Evolutionary conservation across 306 rosid species (phyloP).

Genomic region (Carpinus fangiana): DNA sequence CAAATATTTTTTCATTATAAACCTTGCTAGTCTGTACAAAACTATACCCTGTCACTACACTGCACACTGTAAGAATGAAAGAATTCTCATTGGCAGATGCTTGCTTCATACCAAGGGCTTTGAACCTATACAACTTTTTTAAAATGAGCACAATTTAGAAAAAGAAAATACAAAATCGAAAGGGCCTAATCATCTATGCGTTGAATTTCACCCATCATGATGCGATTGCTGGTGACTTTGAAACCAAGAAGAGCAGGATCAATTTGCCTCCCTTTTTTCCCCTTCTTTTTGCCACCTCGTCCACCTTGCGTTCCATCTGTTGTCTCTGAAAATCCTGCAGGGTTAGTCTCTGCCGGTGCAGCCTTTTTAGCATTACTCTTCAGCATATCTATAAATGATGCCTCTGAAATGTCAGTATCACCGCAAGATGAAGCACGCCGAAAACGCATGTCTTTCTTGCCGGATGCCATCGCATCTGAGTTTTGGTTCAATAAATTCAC

Average conservation of each 20-base stretch:
- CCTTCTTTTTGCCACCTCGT: slow-evolving; percentile 58
- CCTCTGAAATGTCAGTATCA: slow-evolving; percentile 46
- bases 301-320: slow-evolving; percentile 44
- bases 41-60: slow-evolving; percentile 8
- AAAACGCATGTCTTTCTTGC: slow-evolving; percentile 43
- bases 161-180: background rate
- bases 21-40: slow-evolving; percentile 22
- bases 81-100: slow-evolving; percentile 22
- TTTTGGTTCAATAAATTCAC: slow-evolving; percentile 32
- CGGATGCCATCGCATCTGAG: slow-evolving; percentile 26
- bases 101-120: slow-evolving; percentile 18
- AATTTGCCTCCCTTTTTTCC: slow-evolving; percentile 60
- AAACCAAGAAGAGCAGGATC: slow-evolving; percentile 65
- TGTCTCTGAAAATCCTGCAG: slow-evolving; percentile 31
- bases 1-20: slow-evolving; percentile 1
- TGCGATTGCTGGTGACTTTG: slow-evolving; percentile 62
- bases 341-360: slow-evolving; percentile 34
- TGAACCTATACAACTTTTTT: slow-evolving; percentile 22
- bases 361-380: slow-evolving; percentile 47
- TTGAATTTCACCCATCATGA: slow-evolving; percentile 67
- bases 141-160: background rate
- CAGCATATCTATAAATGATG: slow-evolving; percentile 64
- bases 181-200: slow-evolving; percentile 45
- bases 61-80: slow-evolving; percentile 21
- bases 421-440: slow-evolving; percentile 38